Conservation (phyloP, 805 yeast genomes). For the Blastobotrys attinorum region DNA sequence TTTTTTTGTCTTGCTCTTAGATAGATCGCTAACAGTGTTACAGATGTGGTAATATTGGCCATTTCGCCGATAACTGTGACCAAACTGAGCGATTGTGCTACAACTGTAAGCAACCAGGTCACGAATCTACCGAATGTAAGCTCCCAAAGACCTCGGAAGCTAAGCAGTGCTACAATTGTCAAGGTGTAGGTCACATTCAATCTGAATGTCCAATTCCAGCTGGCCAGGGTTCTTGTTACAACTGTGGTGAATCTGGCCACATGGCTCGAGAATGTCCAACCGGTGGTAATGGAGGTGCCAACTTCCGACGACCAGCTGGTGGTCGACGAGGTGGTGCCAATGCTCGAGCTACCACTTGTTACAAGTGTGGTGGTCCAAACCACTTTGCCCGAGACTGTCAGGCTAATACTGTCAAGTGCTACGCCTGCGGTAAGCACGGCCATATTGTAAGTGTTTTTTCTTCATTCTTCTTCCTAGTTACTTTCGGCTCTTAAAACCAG, state of each 20-base stretch:
- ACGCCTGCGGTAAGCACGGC: constrained; percentile 82
- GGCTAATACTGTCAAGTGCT: constrained; percentile 63
- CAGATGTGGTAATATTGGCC: constrained; percentile 90
- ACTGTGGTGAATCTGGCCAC: constrained; percentile 73
- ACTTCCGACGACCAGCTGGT: neutral
- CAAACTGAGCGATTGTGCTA: constrained; percentile 81
- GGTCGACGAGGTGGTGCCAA: neutral
- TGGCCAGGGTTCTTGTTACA: constrained; percentile 64
- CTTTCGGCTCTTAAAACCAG: too few relatives aligned
- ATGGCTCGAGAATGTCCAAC: constrained; percentile 61
- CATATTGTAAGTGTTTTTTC: constrained; percentile 39
- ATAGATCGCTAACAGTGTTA: constrained; percentile 16
- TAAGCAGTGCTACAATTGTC: constrained; percentile 86
- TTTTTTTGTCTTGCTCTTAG: too few relatives aligned
- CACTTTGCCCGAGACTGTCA: constrained; percentile 90
- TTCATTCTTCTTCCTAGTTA: constrained; percentile 42
- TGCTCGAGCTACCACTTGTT: constrained; percentile 46
- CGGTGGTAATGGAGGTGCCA: constrained; percentile 8
- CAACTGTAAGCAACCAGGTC: constrained; percentile 84
- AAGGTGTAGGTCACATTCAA: constrained; percentile 81
- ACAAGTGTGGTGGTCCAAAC: constrained; percentile 90
- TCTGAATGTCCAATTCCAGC: constrained; percentile 62
- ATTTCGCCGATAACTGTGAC: constrained; percentile 78
- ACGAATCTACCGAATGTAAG: constrained; percentile 80
- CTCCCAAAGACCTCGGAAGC: constrained; percentile 74